These are phyloP conservation scores for Saccharomycodes ludwigii DNA, from an alignment of 805 yeast genomes.

Conservation along the genomic window DNA sequence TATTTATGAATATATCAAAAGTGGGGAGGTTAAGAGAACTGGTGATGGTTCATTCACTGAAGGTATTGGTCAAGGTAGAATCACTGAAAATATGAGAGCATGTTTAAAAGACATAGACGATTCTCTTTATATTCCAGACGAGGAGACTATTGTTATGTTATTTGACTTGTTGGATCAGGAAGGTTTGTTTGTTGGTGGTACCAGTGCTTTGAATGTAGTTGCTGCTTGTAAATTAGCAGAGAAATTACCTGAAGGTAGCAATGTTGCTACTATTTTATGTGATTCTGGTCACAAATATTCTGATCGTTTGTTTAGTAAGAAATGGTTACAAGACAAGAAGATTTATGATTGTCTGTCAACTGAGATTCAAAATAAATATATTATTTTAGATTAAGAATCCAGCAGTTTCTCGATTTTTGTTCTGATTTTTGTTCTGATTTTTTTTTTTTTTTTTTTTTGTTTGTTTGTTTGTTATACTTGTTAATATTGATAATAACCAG, in stretches of 20 bases:
- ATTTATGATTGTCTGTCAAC: conserved; percentile 40
- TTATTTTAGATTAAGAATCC: background rate
- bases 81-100: conserved; percentile 67
- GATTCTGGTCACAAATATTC: conserved; percentile 88
- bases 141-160: conserved; percentile 70
- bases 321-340: conserved; percentile 64
- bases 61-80: conserved; percentile 93
- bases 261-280: conserved; percentile 79
- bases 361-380: background rate
- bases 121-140: conserved; percentile 69
- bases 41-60: conserved; percentile 91
- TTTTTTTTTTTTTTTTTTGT: background rate
- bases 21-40: conserved; percentile 57
- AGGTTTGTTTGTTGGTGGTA: conserved; percentile 84
- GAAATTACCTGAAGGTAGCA: conserved; percentile 61
- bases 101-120: conserved; percentile 69
- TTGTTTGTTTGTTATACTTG: background rate
- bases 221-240: conserved; percentile 76
- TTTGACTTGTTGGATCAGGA: conserved; percentile 78
- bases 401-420: background rate
- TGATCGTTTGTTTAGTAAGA: conserved; percentile 63
- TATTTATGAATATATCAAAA: conserved; percentile 62
- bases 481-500: too few species aligned
- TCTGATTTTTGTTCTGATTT: background rate
- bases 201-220: conserved; percentile 80